phyloP scores from a whole-genome alignment of 108 stramenopile genomes.

The Skeletonema grethae region DNA sequence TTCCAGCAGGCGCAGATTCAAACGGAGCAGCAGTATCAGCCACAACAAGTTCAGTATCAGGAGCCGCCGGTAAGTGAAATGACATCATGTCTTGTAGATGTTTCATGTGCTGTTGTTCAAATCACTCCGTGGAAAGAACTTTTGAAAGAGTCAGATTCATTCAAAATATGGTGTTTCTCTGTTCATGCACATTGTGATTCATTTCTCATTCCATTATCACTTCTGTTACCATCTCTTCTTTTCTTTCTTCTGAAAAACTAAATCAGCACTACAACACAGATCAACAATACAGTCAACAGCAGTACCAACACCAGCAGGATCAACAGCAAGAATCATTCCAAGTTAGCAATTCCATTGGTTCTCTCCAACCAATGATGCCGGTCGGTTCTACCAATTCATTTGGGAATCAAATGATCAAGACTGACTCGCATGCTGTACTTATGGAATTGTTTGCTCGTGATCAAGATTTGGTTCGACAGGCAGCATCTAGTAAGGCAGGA shows the following conservation, averaged over 20 bases:
- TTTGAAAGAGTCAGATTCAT: not conserved
- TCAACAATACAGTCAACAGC: conserved; percentile 24
- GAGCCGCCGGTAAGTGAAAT: not conserved
- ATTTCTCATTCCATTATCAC: not conserved
- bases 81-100: too few species aligned
- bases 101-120: not conserved
- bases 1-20: conserved; percentile 50
- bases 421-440: conserved; percentile 88
- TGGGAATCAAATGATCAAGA: conserved; percentile 70
- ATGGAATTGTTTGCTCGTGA: conserved; percentile 93
- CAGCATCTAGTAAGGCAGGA: conserved; percentile 32
- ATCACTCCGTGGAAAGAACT: not conserved
- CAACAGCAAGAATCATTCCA: conserved; percentile 6
- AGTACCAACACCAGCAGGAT: conserved; percentile 18
- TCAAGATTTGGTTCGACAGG: conserved; percentile 88
- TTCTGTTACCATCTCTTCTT: not conserved
- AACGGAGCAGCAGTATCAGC: conserved; percentile 7
- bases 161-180: not conserved
- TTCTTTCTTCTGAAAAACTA: conserved; percentile 30
- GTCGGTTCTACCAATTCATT: conserved; percentile 24
- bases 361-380: conserved; percentile 40
- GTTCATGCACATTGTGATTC: not conserved
- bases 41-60: conserved; percentile 20
- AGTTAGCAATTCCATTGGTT: conserved; percentile 51
- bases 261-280: conserved; percentile 26